Evolutionary conservation across 1,139 yeast genomes (phyloP).

Genomic region (Nakaseomyces uthaithaninus): DNA sequence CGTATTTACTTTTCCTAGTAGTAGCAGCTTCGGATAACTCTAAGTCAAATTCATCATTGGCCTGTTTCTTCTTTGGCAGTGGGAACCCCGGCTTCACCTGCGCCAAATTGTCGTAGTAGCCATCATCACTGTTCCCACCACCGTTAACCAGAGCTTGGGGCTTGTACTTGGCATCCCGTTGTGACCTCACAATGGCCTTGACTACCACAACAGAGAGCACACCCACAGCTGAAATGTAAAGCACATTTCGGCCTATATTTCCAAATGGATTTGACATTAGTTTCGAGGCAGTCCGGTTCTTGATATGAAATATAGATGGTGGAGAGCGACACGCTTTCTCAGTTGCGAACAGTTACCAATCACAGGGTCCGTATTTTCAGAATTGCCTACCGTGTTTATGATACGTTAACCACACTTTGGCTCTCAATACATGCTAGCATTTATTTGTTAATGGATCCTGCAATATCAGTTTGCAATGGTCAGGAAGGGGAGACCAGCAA

Average conservation of each 20-base stretch:
- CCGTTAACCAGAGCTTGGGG: conserved; percentile 18
- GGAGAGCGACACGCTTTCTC: no score
- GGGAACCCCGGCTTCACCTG: conserved; percentile 41
- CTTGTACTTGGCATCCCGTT: conserved; percentile 25
- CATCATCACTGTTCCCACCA: conserved; percentile 8
- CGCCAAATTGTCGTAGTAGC: conserved; percentile 31
- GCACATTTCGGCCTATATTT: conserved; percentile 23
- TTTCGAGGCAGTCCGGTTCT: no score
- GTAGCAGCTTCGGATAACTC: neutral
- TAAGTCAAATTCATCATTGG: conserved; percentile 16
- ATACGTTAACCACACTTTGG: no score
- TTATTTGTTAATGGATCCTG: no score
- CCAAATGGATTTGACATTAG: conserved; percentile 19
- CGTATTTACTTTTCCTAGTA: conserved; percentile 50
- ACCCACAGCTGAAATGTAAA: conserved; percentile 22
- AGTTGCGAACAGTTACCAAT: no score
- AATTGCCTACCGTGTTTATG: no score
- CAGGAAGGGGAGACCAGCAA: no score
- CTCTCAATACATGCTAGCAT: no score
- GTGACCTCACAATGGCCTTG: conserved; percentile 22
- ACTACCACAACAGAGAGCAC: conserved; percentile 22
- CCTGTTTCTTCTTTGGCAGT: conserved; percentile 16
- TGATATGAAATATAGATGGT: no score
- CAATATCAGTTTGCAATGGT: no score
- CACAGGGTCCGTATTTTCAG: no score